A percentile compares a stretch with the other conserved stretches of the same genome.
phyloP scores from a whole-genome alignment of 306 rosid genomes.

The Amphicarpaea edgeworthii region DNA sequence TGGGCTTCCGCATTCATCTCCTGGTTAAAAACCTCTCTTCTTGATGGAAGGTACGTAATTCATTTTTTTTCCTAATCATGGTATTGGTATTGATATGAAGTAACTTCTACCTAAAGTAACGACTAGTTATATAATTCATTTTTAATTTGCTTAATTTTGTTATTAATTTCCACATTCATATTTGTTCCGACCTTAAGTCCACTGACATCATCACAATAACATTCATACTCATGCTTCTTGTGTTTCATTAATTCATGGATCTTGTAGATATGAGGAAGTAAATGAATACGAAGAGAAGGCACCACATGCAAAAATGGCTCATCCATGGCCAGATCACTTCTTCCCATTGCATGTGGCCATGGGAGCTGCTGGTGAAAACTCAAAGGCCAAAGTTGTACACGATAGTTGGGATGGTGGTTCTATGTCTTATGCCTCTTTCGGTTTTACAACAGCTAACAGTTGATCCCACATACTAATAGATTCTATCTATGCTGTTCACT shows the following conservation, averaged over 20 bases:
- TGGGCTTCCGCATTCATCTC: conserved; percentile 73
- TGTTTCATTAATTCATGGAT: background rate
- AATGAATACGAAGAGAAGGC: conserved; percentile 52
- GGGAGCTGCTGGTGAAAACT: conserved; percentile 60
- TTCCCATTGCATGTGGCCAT: conserved; percentile 58
- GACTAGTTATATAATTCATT: too few relatives aligned
- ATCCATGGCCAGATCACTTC: conserved; percentile 55
- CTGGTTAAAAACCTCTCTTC: conserved; percentile 44
- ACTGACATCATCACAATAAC: too few relatives aligned
- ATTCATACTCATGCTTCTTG: background rate
- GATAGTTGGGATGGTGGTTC: conserved; percentile 55
- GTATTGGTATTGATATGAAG: too few relatives aligned
- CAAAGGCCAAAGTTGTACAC: conserved; percentile 51
- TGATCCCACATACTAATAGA: background rate
- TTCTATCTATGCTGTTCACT: background rate
- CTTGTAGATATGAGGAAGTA: conserved; percentile 50
- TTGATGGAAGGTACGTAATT: conserved; percentile 71
- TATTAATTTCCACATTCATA: too few relatives aligned
- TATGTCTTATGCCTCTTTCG: conserved; percentile 50
- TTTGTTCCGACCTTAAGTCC: too few relatives aligned
- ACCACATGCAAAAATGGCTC: conserved; percentile 56
- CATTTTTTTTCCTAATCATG: too few relatives aligned
- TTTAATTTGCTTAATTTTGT: too few relatives aligned
- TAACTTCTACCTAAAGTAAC: too few relatives aligned
- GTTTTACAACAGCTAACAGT: conserved; percentile 36